phyloP scores from a whole-genome alignment of 331 rosid genomes.

The Pyrus hybrid region DNA sequence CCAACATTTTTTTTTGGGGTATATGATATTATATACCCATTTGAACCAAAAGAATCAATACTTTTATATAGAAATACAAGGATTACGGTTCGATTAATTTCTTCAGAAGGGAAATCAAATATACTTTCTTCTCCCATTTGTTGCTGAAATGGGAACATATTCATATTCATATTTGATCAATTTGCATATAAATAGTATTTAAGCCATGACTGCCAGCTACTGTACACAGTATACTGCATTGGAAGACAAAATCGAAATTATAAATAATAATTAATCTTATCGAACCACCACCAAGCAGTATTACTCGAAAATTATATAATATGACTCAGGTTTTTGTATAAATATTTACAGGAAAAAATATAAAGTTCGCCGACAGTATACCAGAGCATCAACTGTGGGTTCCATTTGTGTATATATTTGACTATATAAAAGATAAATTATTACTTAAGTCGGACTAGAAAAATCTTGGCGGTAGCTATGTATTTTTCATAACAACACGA shows the following conservation, averaged over 20 bases:
- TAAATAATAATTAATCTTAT: not conserved
- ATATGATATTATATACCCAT: not conserved
- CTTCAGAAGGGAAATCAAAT: not conserved
- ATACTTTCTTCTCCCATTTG: not conserved
- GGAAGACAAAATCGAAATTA: not conserved
- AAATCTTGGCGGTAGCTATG: not conserved
- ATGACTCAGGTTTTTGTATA: not conserved
- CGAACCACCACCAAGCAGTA: not conserved
- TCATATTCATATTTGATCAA: not conserved
- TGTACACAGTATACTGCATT: not conserved
- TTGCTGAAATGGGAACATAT: not conserved
- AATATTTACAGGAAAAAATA: not conserved
- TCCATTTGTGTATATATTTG: conserved; percentile 1
- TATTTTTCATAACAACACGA: not conserved
- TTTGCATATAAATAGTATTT: not conserved
- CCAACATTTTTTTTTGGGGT: not conserved
- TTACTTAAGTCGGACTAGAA: not conserved
- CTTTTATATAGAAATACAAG: not conserved
- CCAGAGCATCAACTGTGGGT: conserved; percentile 2
- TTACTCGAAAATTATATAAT: not conserved
- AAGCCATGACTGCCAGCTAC: conserved; percentile 11
- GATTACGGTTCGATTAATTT: not conserved
- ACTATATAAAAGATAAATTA: not conserved
- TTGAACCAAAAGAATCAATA: not conserved
- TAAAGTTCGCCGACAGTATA: conserved; percentile 2